A percentile compares a stretch with the other conserved stretches of the same genome.
These are phyloP conservation scores for Monosporascus ibericus DNA, from an alignment of 2,329 filamentous ascomycete species.

Conservation along the genomic window DNA sequence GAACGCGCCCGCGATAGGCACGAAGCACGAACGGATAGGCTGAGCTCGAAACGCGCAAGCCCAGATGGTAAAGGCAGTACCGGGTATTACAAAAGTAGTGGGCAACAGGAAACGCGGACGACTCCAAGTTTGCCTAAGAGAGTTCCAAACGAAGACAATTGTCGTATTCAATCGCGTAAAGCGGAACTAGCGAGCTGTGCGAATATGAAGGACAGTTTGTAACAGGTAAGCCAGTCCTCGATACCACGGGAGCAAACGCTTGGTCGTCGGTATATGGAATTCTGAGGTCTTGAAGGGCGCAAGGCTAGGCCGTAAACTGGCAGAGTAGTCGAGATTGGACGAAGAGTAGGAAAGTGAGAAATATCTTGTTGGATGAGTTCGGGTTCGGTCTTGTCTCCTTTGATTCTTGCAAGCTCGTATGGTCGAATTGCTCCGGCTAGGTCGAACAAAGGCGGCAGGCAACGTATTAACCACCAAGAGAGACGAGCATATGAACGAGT, in stretches of 20 bases:
- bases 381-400: slow-evolving; percentile 12
- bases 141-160: slow-evolving; percentile 18
- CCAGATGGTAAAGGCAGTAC: slow-evolving; percentile 19
- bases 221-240: slow-evolving; percentile 13
- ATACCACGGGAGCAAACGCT: slow-evolving; percentile 14
- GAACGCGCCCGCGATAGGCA: slow-evolving; percentile 46
- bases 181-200: slow-evolving; percentile 17
- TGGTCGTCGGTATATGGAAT: slow-evolving; percentile 5
- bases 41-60: slow-evolving; percentile 20
- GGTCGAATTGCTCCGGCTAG: slow-evolving; percentile 15
- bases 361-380: slow-evolving; percentile 7
- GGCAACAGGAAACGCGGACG: slow-evolving; percentile 17
- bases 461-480: slow-evolving; percentile 20
- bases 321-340: background rate
- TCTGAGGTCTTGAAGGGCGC: background rate
- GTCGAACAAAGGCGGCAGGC: slow-evolving; percentile 24
- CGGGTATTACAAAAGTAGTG: slow-evolving; percentile 25
- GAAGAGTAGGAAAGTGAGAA: background rate
- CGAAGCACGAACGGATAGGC: slow-evolving; percentile 23
- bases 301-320: background rate
- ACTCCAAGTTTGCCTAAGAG: slow-evolving; percentile 20
- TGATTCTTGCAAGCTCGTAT: slow-evolving; percentile 7
- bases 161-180: slow-evolving; percentile 19
- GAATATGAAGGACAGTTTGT: slow-evolving; percentile 21
- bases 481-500: slow-evolving; percentile 21